Base-by-base conservation (phyloP, 1,284 basidiomycete species). In the Ceratobasidium papillatum region DNA sequence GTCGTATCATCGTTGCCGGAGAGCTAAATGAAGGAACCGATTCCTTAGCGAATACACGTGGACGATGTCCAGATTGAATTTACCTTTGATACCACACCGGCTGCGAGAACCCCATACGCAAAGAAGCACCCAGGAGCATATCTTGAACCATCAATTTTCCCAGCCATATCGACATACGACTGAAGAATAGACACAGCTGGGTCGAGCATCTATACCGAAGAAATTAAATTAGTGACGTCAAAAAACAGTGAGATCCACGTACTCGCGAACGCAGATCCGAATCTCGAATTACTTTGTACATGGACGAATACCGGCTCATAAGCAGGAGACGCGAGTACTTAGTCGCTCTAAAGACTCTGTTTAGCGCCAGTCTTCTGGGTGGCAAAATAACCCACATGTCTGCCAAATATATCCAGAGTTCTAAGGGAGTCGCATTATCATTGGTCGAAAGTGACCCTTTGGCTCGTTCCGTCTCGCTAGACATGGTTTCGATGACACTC, bases 111-210 rank as follows among this genome's bases (percentile, higher is more conserved):
- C 32, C 66, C 66, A 38, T 43, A 58, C 3, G 66, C 52, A 47
- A 58, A 58, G 34, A 69, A 47, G 54, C 54, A 58, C 11, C 66
- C 66, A 12, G 66, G 66, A 9, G 66, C 41, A 58, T 69, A 69
- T 52, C 41, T 56, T 14, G 41, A 52, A 30, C 11, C 12, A 30
- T 52, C 38, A 19, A 27, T 32, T 5, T 41, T 47, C 8, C 36
- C 30, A 27, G 36, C 34, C 12, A 69, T 30, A 22, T 69, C 38
- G 7, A 45, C 17, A 27, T 69, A 69, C 5, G 66, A 69, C 41
- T 69, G 51, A 25, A 69, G 27, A 41, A 69, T 69, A 22, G 52
- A 56, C 5, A 32, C 30, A 19, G 66, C 66, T 30, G 66, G 45
- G n/a, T 56, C 66, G 4, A 69, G 51, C 27, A 69, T 69, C 66